A percentile compares a stretch with the other conserved stretches of the same genome.
Conservation (phyloP, 495 filamentous ascomycete species). For the Usnea hakonensis region DNA sequence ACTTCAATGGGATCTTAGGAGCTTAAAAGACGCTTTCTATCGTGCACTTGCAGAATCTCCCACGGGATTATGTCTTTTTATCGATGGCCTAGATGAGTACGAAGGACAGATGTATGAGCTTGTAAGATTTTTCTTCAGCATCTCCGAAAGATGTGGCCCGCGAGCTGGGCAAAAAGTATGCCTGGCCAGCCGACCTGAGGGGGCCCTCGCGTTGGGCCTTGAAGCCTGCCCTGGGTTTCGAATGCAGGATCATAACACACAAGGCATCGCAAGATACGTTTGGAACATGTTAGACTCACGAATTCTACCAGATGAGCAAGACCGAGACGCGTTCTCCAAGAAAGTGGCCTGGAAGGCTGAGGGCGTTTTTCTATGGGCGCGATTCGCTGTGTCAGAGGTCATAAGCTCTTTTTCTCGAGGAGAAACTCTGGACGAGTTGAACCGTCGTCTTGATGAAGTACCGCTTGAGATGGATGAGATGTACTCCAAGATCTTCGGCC, state of each 20-base stretch:
- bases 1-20: background rate
- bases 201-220: background rate
- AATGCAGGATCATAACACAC: background rate
- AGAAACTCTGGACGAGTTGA: background rate
- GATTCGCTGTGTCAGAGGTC: constrained; percentile 15
- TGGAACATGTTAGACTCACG: background rate
- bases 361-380: constrained; percentile 22
- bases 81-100: background rate
- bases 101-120: background rate
- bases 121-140: background rate
- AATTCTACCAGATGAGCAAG: background rate
- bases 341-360: background rate
- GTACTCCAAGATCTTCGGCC: background rate
- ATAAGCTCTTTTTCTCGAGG: background rate
- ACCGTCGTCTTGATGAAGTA: background rate
- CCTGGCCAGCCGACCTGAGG: background rate
- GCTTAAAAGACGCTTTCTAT: background rate
- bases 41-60: background rate
- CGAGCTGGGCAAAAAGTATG: background rate
- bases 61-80: background rate
- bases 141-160: background rate
- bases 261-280: background rate
- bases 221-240: background rate
- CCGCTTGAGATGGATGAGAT: constrained; percentile 1
- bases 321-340: background rate